Evolutionary conservation across 129 eudicot genomes (phyloP).

Genomic region (Escallonia herrerae): DNA sequence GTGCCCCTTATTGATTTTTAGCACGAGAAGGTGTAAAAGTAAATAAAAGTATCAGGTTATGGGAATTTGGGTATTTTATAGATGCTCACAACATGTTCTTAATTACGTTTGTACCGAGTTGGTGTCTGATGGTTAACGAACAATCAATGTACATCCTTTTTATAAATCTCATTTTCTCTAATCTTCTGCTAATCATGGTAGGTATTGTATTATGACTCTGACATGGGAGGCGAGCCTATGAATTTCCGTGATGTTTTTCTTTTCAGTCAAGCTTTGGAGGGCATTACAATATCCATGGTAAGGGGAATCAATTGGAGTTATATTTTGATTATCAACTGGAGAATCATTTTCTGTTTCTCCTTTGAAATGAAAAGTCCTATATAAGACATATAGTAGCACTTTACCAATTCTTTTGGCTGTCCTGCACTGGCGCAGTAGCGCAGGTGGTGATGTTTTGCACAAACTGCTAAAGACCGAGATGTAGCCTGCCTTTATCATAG

Average conservation of each 20-base stretch:
- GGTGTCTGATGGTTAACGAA: background rate
- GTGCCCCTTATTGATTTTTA: no score
- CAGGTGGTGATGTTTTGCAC: no score
- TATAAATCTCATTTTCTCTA: slow-evolving; percentile 8
- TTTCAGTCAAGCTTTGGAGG: slow-evolving; percentile 92
- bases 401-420: no score
- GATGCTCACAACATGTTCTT: no score
- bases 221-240: slow-evolving; percentile 85
- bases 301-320: background rate
- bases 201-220: slow-evolving; percentile 78
- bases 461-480: no score
- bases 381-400: no score
- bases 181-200: slow-evolving; percentile 19
- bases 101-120: background rate
- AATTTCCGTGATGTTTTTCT: slow-evolving; percentile 83
- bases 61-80: no score
- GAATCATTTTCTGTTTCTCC: background rate
- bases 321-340: background rate
- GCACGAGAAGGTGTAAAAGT: no score
- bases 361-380: no score
- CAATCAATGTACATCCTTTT: background rate
- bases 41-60: no score
- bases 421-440: no score
- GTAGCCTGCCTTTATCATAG: no score
- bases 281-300: slow-evolving; percentile 83